Base-by-base conservation (phyloP, 768 basidiomycete genomes). In the Leccinum pellstonianum region DNA sequence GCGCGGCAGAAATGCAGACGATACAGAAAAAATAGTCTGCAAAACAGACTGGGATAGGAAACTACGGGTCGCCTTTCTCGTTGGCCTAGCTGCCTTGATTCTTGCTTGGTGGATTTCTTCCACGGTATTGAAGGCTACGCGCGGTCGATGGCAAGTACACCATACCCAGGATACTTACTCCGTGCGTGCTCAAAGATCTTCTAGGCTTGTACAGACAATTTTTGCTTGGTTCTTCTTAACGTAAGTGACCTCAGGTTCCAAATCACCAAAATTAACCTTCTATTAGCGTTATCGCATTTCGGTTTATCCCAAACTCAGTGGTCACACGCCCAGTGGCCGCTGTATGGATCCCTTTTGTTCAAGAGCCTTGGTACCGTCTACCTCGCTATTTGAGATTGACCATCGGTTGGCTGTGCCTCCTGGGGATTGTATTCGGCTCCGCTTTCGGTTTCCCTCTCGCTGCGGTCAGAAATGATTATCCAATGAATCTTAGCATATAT, bases 41-140 rank as follows among this genome's bases (percentile, higher is more conserved):
- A 48, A 52, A 43, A 57, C 47, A 10, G 38, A 46, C 5, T 54
- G 59, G n/a, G 43, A 66, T 37, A 65, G 58, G 59, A 73, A 57
- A 57, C 64, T 73, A 56, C 77, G 80, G 12, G 77, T 79, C n/a
- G 75, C 75, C 64, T 69, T 85, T 51, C 76, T 92, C 37, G 73
- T 71, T 51, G 83, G 65, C 15, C 62, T 87, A 1, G 87, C 86
- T 10, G 66, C 78, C 12, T 69, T 86, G 53, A 90, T 94, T 63
- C 76, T 93, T 47, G 91, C 83, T 46, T 94, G 91, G 91, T 94
- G 91, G 91, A 86, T 94, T 37, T 87, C 86, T 60, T 75, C 91
- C 9, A 91, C 84, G 0, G 70, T 91, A 12, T 74, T 93, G 52
- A 65, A 77, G 56, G 84, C 80, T 5, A 93, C 92, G 3, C 83